Percentiles rank a stretch among this genome's conserved stretches.
These are phyloP conservation scores for Cokeromyces recurvatus DNA, from an alignment of 371 early-diverging fungal genomes.

Conservation along the genomic window DNA sequence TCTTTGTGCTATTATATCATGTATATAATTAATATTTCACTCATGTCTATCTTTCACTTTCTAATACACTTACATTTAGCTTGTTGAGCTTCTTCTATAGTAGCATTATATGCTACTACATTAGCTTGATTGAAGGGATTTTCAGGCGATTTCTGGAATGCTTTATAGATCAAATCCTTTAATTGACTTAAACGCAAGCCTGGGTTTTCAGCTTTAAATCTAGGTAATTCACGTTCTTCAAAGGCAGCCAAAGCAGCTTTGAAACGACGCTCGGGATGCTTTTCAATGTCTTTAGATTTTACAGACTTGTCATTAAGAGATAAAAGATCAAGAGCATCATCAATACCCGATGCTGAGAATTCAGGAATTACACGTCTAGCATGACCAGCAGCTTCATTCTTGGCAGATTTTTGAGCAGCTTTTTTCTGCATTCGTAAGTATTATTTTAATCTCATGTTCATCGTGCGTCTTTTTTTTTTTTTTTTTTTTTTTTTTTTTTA, in stretches of 20 bases:
- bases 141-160: constrained; percentile 78
- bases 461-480: no score
- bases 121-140: constrained; percentile 83
- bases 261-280: constrained; percentile 82
- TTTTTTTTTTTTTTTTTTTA: neutral
- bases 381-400: constrained; percentile 41
- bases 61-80: constrained; percentile 28
- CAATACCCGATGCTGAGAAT: constrained; percentile 70
- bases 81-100: constrained; percentile 46
- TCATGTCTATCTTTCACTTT: no score
- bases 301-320: constrained; percentile 27
- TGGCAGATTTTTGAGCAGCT: constrained; percentile 51
- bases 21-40: neutral
- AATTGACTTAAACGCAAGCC: constrained; percentile 72
- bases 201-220: constrained; percentile 66
- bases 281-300: constrained; percentile 60
- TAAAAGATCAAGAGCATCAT: constrained; percentile 75
- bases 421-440: constrained; percentile 24
- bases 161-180: constrained; percentile 72
- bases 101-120: constrained; percentile 68
- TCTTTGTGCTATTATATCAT: constrained; percentile 13
- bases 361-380: constrained; percentile 53
- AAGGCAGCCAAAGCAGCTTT: constrained; percentile 76
- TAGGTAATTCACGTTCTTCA: constrained; percentile 59
- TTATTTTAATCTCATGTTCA: neutral